Evolutionary conservation across 2,329 filamentous ascomycete species (phyloP).

Genomic region (Colletotrichum kahawae): DNA sequence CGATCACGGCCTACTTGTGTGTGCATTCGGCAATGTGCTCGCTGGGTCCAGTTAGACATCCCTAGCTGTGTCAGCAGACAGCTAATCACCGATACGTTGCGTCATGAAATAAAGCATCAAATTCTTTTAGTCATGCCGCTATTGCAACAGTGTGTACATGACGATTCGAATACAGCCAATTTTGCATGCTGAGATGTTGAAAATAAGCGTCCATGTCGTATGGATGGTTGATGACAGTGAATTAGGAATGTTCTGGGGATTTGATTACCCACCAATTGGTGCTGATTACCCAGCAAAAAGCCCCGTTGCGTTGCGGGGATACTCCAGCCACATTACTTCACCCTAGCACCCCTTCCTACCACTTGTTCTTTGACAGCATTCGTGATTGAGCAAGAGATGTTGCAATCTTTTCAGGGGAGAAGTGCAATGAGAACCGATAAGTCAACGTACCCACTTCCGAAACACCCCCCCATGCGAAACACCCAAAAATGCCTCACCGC

Average conservation of each 20-base stretch:
- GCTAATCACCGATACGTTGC: neutral
- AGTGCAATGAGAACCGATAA: neutral
- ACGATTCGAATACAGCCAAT: rapidly evolving
- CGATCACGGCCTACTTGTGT: no score
- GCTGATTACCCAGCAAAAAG: neutral
- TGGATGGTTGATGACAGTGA: neutral
- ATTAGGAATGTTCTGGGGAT: neutral
- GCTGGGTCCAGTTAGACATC: neutral
- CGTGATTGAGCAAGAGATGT: neutral
- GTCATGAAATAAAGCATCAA: neutral
- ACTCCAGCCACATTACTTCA: neutral
- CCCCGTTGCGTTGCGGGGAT: neutral
- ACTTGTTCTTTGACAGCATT: neutral
- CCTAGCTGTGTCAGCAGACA: neutral
- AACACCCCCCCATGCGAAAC: no score
- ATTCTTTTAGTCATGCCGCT: neutral
- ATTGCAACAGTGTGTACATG: neutral
- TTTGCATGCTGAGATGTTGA: neutral
- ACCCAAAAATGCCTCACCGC: no score
- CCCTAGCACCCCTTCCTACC: rapidly evolving
- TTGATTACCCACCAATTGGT: neutral
- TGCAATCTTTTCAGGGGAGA: neutral
- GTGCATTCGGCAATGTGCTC: neutral
- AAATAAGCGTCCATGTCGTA: neutral
- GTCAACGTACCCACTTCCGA: no score